A percentile compares a stretch with the other conserved stretches of the same genome.
These are phyloP conservation scores for Rosa rugosa DNA, from an alignment of 306 rosid genomes.

Conservation along the genomic window DNA sequence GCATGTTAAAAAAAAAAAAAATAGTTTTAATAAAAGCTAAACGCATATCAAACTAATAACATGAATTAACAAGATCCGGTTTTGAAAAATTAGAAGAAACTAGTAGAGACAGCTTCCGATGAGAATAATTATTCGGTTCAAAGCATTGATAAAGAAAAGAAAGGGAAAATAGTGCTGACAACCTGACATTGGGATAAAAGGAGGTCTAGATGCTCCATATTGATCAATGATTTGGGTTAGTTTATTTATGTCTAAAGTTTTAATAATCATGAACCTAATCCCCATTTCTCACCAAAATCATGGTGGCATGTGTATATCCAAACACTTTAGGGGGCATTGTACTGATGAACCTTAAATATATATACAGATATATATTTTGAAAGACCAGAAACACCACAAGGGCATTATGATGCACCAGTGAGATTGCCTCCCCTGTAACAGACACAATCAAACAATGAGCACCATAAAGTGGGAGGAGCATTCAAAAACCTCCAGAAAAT, in stretches of 20 bases:
- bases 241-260: conserved; percentile 21
- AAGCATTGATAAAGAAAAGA: conserved; percentile 17
- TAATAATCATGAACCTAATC: conserved; percentile 53
- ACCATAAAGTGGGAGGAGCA: conserved; percentile 27
- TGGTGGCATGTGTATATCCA: conserved; percentile 45
- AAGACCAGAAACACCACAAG: conserved; percentile 36
- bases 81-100: conserved; percentile 14
- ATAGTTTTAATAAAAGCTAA: background rate
- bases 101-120: conserved; percentile 6
- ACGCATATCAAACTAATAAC: background rate
- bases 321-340: conserved; percentile 25
- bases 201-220: conserved; percentile 14
- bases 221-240: conserved; percentile 25
- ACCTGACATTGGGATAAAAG: conserved; percentile 29
- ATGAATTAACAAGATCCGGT: background rate
- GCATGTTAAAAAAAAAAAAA: background rate
- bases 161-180: conserved; percentile 17
- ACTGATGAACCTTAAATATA: conserved; percentile 30
- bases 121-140: conserved; percentile 17
- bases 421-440: conserved; percentile 52
- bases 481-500: conserved; percentile 18
- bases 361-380: conserved; percentile 14
- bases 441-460: conserved; percentile 49
- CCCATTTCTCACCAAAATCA: conserved; percentile 54
- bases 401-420: conserved; percentile 50